phyloP scores from a whole-genome alignment of 2,329 filamentous ascomycete species.

The Colletotrichum ledebouriae region DNA sequence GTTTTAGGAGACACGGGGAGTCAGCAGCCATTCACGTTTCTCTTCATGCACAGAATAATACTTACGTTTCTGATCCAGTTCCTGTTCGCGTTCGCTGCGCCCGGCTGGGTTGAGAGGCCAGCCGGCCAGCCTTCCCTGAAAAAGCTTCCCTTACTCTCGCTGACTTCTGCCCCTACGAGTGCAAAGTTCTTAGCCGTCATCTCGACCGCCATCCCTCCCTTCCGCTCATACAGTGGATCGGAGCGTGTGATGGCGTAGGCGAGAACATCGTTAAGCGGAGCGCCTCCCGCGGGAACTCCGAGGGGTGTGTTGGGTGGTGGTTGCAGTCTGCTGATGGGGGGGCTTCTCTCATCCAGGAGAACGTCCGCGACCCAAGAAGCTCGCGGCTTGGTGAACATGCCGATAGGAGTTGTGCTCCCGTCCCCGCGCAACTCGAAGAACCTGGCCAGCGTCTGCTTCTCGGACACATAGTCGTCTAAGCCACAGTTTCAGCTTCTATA shows the following conservation, averaged over 20 bases:
- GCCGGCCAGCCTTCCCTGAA: background rate
- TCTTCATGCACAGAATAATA: background rate
- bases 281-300: background rate
- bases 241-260: conserved; percentile 12
- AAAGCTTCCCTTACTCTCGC: conserved; percentile 1
- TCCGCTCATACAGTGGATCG: background rate
- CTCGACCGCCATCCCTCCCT: background rate
- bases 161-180: background rate
- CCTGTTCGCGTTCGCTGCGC: background rate
- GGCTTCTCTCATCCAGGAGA: background rate
- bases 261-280: background rate
- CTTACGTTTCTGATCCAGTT: conserved; percentile 19
- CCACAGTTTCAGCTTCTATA: background rate
- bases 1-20: background rate
- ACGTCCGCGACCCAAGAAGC: conserved; percentile 12
- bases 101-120: background rate
- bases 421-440: conserved; percentile 15
- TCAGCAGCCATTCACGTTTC: background rate
- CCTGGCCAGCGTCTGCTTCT: background rate
- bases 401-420: background rate
- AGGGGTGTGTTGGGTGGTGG: background rate
- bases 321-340: background rate
- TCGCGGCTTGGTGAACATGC: background rate
- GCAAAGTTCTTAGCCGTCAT: conserved; percentile 4
- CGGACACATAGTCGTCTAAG: conserved; percentile 19